Evolutionary conservation across 225 moss, liverwort and hornwort species (phyloP).

Genomic region (Physcomitrellopsis africana): DNA sequence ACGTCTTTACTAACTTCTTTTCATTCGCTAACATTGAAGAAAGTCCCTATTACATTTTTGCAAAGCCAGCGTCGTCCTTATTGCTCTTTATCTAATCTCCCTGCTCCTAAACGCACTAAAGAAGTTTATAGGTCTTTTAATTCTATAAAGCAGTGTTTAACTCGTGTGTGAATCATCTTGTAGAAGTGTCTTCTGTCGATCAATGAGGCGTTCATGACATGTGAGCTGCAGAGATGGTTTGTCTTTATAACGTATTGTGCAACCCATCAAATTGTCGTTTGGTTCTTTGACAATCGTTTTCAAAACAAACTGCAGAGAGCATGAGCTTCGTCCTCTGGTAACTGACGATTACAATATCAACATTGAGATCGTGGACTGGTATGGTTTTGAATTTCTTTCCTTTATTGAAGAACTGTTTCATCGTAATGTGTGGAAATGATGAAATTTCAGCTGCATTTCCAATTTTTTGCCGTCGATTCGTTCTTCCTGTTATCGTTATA

Average conservation of each 20-base stretch:
- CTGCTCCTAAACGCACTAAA: slow-evolving; percentile 13
- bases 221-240: not conserved
- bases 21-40: not conserved
- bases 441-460: not conserved
- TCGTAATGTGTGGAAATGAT: not conserved
- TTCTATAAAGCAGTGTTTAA: not conserved
- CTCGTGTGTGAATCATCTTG: slow-evolving; percentile 14
- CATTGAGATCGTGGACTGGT: slow-evolving; percentile 74
- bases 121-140: not conserved
- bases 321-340: slow-evolving; percentile 90
- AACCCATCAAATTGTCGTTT: slow-evolving; percentile 4
- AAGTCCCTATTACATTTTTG: not conserved
- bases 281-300: slow-evolving; percentile 10
- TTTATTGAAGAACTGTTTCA: slow-evolving; percentile 1
- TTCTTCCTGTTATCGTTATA: not conserved
- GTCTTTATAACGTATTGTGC: slow-evolving; percentile 14
- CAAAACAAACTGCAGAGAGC: slow-evolving; percentile 60
- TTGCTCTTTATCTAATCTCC: slow-evolving; percentile 8
- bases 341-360: slow-evolving; percentile 74
- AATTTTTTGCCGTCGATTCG: no score
- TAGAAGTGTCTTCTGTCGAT: not conserved
- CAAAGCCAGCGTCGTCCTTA: not conserved
- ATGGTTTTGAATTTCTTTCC: slow-evolving; percentile 10
- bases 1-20: slow-evolving; percentile 1
- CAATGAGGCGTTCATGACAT: not conserved